Evolutionary conservation across 176 grass and related monocot species (phyloP), one percentile per base, ranked within the genome.

Genomic region (Oropetium thomaeum): DNA sequence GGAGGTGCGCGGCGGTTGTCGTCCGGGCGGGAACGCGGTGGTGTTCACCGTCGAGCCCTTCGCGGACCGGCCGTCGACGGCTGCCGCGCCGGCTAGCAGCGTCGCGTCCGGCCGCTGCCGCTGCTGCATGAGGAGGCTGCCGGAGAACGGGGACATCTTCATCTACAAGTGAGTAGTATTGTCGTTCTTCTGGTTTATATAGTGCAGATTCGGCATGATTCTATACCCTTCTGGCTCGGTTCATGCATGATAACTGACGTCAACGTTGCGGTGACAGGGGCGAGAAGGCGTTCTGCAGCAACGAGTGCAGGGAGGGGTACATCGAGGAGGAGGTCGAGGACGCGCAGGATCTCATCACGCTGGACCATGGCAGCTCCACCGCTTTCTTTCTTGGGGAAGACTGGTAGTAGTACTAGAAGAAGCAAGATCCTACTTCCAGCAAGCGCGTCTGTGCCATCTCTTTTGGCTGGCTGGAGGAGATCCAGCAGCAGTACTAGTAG

Each of bases 211-310:
- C n/a, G n/a, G n/a, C n/a, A n/a, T n/a, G n/a, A n/a, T n/a, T n/a
- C n/a, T n/a, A n/a, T n/a, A n/a, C n/a, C n/a, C 0, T 62, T 52
- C 0, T 12, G 23, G 40, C 7, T 42, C 0, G 48, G 73, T 67
- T 81, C 5, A 47, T 81, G 37, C n/a, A n/a, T n/a, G n/a, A n/a
- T n/a, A n/a, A n/a, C n/a, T n/a, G n/a, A n/a, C n/a, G n/a, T n/a
- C n/a, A n/a, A n/a, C n/a, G n/a, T 35, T 1, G 19, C 9, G 19
- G 81, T 80, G 52, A n/a, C 85, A 99, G 92, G 28, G 91, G 91
- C 27, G 90, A 93, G 82, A 92, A 74, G 64, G 92, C 87, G 44
- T 99, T 99, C 75, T 99, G 96, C 71, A 99, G 84, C 87, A 62
- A 19, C 53, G 92, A 90, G 34, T 99, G 96, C 82, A 87, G 96